Percentiles rank a stretch among this genome's conserved stretches.
Conservation (phyloP, 2,329 filamentous ascomycete genomes). For the Podosphaera leucotricha region DNA sequence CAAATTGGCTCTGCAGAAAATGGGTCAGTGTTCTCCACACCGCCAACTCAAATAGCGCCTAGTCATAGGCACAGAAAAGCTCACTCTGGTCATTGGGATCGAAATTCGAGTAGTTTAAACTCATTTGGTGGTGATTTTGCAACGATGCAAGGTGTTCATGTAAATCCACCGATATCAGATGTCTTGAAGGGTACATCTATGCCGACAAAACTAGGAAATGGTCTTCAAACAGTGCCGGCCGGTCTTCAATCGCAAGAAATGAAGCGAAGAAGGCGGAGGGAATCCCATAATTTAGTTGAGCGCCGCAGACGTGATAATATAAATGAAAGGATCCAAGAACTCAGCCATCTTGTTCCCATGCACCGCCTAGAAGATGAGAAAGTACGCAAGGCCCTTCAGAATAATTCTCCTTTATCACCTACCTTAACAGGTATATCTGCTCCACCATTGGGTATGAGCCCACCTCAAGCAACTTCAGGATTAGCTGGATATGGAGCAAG, state of each 20-base stretch:
- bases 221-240: constrained; percentile 10
- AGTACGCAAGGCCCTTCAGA: constrained; percentile 81
- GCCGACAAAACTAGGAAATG: constrained; percentile 53
- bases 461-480: constrained; percentile 64
- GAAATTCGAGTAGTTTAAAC: constrained; percentile 59
- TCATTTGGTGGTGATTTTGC: constrained; percentile 82
- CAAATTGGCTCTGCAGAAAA: constrained; percentile 39
- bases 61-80: constrained; percentile 52
- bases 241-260: constrained; percentile 61
- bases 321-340: constrained; percentile 92
- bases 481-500: constrained; percentile 67
- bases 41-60: constrained; percentile 50
- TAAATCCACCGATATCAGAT: constrained; percentile 59
- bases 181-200: constrained; percentile 79
- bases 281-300: constrained; percentile 93
- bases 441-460: constrained; percentile 28
- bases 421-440: constrained; percentile 43
- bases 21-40: constrained; percentile 41
- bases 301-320: constrained; percentile 90
- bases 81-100: constrained; percentile 72
- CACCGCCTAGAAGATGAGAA: constrained; percentile 94
- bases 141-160: constrained; percentile 42
- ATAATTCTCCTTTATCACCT: constrained; percentile 72
- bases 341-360: constrained; percentile 75
- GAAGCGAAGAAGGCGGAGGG: constrained; percentile 71